A percentile compares a stretch with the other conserved stretches of the same genome.
Evolutionary conservation across 2,329 filamentous ascomycete species (phyloP).

Genomic region (Fusarium subglutinans): DNA sequence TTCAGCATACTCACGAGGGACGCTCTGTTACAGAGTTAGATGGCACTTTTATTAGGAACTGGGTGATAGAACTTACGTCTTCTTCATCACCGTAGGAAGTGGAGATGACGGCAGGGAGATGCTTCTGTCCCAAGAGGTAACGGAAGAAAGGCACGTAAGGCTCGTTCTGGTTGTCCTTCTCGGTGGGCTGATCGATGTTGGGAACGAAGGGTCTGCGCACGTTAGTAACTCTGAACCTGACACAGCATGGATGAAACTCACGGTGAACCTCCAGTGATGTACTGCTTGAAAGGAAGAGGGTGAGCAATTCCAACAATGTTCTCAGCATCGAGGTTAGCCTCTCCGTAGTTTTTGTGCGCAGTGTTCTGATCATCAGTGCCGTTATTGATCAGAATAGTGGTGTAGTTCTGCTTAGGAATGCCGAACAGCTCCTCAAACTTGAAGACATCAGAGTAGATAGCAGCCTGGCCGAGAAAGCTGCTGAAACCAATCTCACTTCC

Average conservation of each 20-base stretch:
- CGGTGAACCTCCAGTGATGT: constrained; percentile 26
- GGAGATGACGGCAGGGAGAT: constrained; percentile 12
- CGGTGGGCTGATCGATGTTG: constrained; percentile 21
- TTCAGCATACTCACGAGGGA: constrained; percentile 15
- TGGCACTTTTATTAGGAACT: rapidly evolving
- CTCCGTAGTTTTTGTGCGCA: neutral
- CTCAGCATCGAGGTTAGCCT: constrained; percentile 26
- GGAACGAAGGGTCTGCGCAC: neutral
- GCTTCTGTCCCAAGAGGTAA: constrained; percentile 4
- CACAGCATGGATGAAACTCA: rapidly evolving
- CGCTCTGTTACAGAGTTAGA: neutral
- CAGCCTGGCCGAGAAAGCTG: constrained; percentile 22
- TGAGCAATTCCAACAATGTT: constrained; percentile 29
- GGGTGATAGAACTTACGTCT: neutral
- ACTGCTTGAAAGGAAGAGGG: constrained; percentile 26
- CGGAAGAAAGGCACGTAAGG: constrained; percentile 20
- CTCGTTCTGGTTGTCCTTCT: constrained; percentile 22
- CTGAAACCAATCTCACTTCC: constrained; percentile 27
- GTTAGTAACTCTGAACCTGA: neutral
- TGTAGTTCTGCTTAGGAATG: constrained; percentile 24
- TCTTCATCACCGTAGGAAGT: constrained; percentile 23
- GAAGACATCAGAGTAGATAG: constrained; percentile 19
- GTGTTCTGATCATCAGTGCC: constrained; percentile 27
- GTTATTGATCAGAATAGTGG: constrained; percentile 13
- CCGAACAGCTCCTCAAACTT: constrained; percentile 23